Evolutionary conservation across 2,329 filamentous ascomycete species (phyloP).

Genomic region (Botrytis paeoniae): DNA sequence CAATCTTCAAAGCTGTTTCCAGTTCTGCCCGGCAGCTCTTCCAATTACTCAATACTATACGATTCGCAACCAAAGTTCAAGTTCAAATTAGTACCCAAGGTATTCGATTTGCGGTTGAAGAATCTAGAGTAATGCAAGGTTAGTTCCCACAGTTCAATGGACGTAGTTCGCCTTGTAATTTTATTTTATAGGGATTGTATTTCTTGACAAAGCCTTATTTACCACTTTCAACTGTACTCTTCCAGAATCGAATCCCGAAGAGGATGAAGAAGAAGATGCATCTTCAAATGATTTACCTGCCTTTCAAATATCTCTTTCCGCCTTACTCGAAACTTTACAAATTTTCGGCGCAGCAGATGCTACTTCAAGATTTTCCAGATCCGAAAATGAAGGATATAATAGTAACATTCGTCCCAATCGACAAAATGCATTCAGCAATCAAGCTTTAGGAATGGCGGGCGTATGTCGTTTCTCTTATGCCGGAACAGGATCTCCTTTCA

Average conservation of each 20-base stretch:
- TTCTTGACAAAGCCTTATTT: constrained; percentile 86
- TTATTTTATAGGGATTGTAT: constrained; percentile 62
- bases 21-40: constrained; percentile 75
- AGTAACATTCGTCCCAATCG: constrained; percentile 61
- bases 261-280: constrained; percentile 43
- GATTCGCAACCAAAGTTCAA: constrained; percentile 53
- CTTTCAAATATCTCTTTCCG: constrained; percentile 84
- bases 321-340: constrained; percentile 88
- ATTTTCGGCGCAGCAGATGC: constrained; percentile 87
- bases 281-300: constrained; percentile 51
- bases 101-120: constrained; percentile 82
- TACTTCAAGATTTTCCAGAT: constrained; percentile 51
- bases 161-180: constrained; percentile 23
- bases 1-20: constrained; percentile 71
- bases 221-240: constrained; percentile 74
- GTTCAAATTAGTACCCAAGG: constrained; percentile 82
- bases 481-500: constrained; percentile 72
- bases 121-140: constrained; percentile 90
- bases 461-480: constrained; percentile 81
- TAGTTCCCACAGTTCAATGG: constrained; percentile 33
- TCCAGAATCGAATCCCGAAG: constrained; percentile 39
- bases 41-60: constrained; percentile 57
- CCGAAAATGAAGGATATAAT: constrained; percentile 58
- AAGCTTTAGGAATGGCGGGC: constrained; percentile 77
- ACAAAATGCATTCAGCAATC: constrained; percentile 76